These are phyloP conservation scores for Edaphochlamys debaryana DNA, from an alignment of 139 green algal species.

Conservation along the genomic window DNA sequence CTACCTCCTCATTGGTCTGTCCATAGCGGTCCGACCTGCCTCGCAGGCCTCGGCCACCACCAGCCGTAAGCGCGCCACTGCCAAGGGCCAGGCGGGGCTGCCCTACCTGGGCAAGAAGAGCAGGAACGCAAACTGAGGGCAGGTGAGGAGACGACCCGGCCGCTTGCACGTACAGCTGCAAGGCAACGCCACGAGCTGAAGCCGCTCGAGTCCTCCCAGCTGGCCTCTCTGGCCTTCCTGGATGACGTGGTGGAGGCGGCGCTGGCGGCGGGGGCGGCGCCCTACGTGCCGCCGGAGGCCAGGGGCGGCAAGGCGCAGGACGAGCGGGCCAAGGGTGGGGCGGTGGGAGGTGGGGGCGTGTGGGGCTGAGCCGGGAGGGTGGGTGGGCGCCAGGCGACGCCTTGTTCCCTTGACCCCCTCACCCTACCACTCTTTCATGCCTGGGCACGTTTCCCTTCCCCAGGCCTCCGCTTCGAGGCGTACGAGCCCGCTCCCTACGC, in stretches of 20 bases:
- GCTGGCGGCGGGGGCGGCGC: slow-evolving; percentile 58
- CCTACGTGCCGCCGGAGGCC: slow-evolving; percentile 68
- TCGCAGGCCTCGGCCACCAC: too few relatives aligned
- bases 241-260: slow-evolving; percentile 31
- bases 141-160: too few relatives aligned
- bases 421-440: background rate
- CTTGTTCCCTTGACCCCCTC: background rate
- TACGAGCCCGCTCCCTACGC: slow-evolving; percentile 45
- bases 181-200: slow-evolving; percentile 84
- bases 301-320: slow-evolving; percentile 36
- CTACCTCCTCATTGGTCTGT: too few relatives aligned
- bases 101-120: too few relatives aligned
- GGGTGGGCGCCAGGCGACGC: too few relatives aligned
- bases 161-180: too few relatives aligned
- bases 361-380: too few relatives aligned
- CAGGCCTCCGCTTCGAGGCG: slow-evolving; percentile 48
- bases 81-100: too few relatives aligned
- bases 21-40: too few relatives aligned
- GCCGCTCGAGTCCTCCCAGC: slow-evolving; percentile 51
- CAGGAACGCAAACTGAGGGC: too few relatives aligned
- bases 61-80: too few relatives aligned
- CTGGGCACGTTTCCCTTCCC: background rate
- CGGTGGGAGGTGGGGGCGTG: too few relatives aligned
- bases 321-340: slow-evolving; percentile 10
- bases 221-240: slow-evolving; percentile 19